phyloP scores from a whole-genome alignment of 805 yeast genomes.

The Isabelozyma heimii region DNA sequence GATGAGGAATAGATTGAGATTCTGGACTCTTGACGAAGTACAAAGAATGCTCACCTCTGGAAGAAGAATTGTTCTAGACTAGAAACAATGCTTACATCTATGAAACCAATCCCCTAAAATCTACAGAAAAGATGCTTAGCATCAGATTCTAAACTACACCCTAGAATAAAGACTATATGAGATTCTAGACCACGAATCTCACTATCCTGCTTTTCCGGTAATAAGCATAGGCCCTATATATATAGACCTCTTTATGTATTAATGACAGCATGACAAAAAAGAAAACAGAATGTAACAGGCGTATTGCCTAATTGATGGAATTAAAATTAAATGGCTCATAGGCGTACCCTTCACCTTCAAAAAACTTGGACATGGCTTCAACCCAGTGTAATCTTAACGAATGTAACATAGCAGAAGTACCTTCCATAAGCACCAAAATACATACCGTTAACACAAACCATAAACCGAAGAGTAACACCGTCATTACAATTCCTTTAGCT shows the following conservation, averaged over 20 bases:
- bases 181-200: too few species aligned
- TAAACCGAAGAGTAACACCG: slow-evolving; percentile 82
- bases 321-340: slow-evolving; percentile 84
- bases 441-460: slow-evolving; percentile 93
- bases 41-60: slow-evolving; percentile 29
- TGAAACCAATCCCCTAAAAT: too few species aligned
- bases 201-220: too few species aligned
- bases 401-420: slow-evolving; percentile 98
- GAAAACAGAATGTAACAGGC: too few species aligned
- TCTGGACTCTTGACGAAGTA: slow-evolving; percentile 33
- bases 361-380: slow-evolving; percentile 97
- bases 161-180: too few species aligned
- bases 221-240: too few species aligned
- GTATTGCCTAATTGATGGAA: slow-evolving; percentile 10
- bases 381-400: slow-evolving; percentile 99
- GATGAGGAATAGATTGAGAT: slow-evolving; percentile 25
- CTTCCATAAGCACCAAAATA: slow-evolving; percentile 95
- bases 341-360: slow-evolving; percentile 92
- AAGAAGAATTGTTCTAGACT: slow-evolving; percentile 22
- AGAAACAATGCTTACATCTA: neutral
- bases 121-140: too few species aligned
- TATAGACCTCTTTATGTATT: too few species aligned
- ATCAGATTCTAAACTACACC: too few species aligned
- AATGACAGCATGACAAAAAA: neutral
- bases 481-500: slow-evolving; percentile 62